phyloP scores from a whole-genome alignment of 2,329 filamentous ascomycete genomes.

The Lasiodiplodia sp. region DNA sequence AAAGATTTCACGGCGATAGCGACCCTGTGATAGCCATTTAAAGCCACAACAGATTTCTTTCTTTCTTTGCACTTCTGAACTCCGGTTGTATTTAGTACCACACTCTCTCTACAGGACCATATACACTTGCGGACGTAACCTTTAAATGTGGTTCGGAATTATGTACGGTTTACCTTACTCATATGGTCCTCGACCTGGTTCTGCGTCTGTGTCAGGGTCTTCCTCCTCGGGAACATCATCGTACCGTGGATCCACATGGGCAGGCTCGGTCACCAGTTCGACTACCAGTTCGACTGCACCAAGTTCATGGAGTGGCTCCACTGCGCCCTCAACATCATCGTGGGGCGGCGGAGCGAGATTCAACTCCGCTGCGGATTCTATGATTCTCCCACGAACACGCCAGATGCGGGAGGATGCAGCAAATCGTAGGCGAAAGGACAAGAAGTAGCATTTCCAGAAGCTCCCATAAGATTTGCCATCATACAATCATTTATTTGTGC shows the following conservation, averaged over 20 bases:
- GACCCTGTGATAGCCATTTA: neutral
- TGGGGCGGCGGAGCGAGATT: conserved; percentile 13
- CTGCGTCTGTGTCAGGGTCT: neutral
- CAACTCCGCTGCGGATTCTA: neutral
- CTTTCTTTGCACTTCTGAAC: neutral
- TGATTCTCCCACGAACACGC: neutral
- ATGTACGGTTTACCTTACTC: neutral
- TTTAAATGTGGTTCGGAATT: neutral
- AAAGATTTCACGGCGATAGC: neutral
- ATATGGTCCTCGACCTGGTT: neutral
- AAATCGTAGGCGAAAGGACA: neutral
- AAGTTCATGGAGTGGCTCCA: neutral
- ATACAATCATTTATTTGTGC: neutral
- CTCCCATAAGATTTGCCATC: neutral
- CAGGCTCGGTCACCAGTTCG: neutral
- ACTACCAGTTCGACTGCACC: neutral
- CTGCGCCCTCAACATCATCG: conserved; percentile 10
- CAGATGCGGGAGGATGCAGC: neutral
- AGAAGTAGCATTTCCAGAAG: neutral
- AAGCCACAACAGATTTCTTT: neutral
- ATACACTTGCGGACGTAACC: neutral
- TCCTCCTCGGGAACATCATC: neutral
- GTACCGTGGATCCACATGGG: neutral
- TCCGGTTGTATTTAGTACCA: neutral
- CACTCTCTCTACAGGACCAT: neutral